Conservation (phyloP, 257 asterid species). For the Cinchona pubescens region DNA sequence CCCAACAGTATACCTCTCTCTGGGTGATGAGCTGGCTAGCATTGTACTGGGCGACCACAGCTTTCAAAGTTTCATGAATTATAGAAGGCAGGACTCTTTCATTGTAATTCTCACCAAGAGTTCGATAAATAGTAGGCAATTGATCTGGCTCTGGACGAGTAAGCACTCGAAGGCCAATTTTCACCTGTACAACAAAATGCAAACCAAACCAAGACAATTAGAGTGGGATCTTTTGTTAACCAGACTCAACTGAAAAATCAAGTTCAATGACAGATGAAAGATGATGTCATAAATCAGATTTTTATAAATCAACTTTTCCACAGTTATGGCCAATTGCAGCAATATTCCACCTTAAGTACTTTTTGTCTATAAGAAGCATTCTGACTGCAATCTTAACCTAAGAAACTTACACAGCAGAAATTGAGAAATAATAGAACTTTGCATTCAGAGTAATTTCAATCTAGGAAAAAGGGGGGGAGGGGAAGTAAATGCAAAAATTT, state of each 20-base stretch:
- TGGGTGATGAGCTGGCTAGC: constrained; percentile 97
- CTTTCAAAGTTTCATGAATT: constrained; percentile 82
- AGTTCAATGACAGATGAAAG: background rate
- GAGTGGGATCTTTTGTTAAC: background rate
- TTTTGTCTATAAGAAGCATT: too few relatives aligned
- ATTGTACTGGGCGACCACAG: constrained; percentile 91
- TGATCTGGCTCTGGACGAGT: constrained; percentile 85
- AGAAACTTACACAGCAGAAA: background rate
- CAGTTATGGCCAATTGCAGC: background rate
- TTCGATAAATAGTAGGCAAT: constrained; percentile 74
- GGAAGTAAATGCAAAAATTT: background rate
- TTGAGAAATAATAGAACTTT: background rate
- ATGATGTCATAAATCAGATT: background rate
- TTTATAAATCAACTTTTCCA: background rate
- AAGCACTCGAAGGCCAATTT: constrained; percentile 88
- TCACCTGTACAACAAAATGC: constrained; percentile 49
- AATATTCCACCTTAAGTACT: too few relatives aligned
- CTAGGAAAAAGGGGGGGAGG: background rate
- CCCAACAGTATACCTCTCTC: constrained; percentile 60
- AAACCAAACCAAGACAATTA: background rate
- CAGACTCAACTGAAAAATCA: background rate
- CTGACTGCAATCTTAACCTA: too few relatives aligned
- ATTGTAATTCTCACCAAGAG: constrained; percentile 83
- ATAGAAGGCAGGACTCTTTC: constrained; percentile 88
- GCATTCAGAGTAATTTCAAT: background rate